Conservation (phyloP, 78 protist genomes). For the Dictyostelium brefeldianum region DNA sequence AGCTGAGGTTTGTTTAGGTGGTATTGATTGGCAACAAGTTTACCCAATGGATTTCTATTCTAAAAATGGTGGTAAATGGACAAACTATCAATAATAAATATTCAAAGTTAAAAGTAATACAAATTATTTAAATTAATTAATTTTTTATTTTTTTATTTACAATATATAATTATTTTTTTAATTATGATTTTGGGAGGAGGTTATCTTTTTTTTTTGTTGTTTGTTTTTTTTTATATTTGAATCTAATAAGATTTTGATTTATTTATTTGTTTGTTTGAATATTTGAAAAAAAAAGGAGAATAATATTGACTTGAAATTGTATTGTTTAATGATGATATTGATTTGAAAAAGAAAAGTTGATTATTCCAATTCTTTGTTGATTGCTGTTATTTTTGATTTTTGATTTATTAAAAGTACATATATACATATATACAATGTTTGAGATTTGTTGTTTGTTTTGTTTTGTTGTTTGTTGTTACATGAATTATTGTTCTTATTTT, state of each 20-base stretch:
- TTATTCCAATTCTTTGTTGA: constrained; percentile 16
- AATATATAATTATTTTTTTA: not conserved
- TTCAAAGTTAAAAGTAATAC: not conserved
- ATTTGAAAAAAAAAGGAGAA: not conserved
- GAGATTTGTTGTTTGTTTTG: not conserved
- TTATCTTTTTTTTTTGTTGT: not conserved
- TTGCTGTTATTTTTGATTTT: not conserved
- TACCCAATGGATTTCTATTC: constrained; percentile 98
- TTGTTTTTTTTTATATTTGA: not conserved
- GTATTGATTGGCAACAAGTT: constrained; percentile 83
- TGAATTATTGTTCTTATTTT: not conserved
- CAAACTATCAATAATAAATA: constrained; percentile 78
- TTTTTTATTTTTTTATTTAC: too few relatives aligned
- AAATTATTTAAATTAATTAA: not conserved
- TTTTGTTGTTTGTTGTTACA: not conserved
- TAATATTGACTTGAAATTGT: not conserved
- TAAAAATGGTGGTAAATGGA: constrained; percentile 92
- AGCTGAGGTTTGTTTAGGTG: constrained; percentile 91
- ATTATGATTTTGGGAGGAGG: not conserved
- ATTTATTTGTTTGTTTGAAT: not conserved
- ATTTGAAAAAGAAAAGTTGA: constrained; percentile 14
- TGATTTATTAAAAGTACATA: not conserved
- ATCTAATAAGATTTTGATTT: not conserved
- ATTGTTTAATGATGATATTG: too few relatives aligned
- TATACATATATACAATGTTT: constrained; percentile 15